Evolutionary conservation across 2,329 filamentous ascomycete genomes (phyloP).

Genomic region (Calcarisporium arbuscula): DNA sequence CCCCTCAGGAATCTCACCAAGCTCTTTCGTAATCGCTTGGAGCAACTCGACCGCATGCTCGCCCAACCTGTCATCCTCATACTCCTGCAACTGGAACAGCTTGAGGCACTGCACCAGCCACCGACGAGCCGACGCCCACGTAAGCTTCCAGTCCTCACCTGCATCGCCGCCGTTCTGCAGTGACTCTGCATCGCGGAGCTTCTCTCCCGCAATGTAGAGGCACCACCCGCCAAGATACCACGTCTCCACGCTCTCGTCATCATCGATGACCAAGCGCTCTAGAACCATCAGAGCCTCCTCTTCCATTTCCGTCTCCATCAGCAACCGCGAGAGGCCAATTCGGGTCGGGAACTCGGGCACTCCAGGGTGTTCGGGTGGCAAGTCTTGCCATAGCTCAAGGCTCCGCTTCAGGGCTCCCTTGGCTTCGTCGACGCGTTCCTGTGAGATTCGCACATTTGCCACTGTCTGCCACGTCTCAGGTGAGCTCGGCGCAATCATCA

Average conservation of each 20-base stretch:
- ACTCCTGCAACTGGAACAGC: conserved; percentile 72
- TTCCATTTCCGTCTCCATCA: conserved; percentile 88
- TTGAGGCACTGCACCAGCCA: conserved; percentile 79
- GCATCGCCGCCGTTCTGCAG: conserved; percentile 22
- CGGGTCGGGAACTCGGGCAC: conserved; percentile 83
- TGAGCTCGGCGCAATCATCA: conserved; percentile 72
- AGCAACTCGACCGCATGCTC: conserved; percentile 71
- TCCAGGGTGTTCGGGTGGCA: conserved; percentile 62
- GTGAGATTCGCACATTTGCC: conserved; percentile 88
- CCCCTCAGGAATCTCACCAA: conserved; percentile 53
- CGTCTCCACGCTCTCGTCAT: conserved; percentile 89
- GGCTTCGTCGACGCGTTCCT: conserved; percentile 73
- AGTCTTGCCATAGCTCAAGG: conserved; percentile 74
- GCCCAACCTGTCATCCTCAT: conserved; percentile 74
- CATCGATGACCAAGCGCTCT: conserved; percentile 76
- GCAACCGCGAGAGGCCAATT: conserved; percentile 73
- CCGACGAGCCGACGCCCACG: conserved; percentile 68
- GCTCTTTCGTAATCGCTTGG: conserved; percentile 53
- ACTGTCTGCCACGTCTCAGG: conserved; percentile 93
- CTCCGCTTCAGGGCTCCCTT: conserved; percentile 71
- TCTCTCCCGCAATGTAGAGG: conserved; percentile 70
- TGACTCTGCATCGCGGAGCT: conserved; percentile 39
- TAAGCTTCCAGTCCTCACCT: conserved; percentile 50
- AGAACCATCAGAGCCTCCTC: conserved; percentile 78
- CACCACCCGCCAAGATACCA: conserved; percentile 98